These are phyloP conservation scores for Eimeria sp. DNA, from an alignment of 169 alveolate genomes.

Conservation along the genomic window DNA sequence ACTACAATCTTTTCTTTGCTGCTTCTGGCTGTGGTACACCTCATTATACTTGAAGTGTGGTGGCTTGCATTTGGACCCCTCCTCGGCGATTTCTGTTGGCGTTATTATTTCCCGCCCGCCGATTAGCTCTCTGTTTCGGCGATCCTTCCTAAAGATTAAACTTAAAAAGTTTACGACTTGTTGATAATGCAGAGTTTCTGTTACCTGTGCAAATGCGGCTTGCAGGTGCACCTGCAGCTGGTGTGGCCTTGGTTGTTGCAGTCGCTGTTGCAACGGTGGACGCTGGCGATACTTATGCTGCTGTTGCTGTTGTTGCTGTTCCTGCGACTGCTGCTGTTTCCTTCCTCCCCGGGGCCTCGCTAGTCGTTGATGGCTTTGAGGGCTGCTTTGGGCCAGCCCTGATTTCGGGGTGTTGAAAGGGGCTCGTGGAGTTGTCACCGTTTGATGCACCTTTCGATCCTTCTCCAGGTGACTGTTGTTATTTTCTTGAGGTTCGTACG, in stretches of 20 bases:
- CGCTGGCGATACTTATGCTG: not conserved
- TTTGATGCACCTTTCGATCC: not conserved
- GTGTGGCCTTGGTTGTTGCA: slow-evolving; percentile 1
- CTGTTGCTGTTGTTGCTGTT: not conserved
- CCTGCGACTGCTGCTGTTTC: not conserved
- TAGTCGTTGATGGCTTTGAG: not conserved
- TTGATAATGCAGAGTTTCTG: not conserved
- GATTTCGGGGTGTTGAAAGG: not conserved
- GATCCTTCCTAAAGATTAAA: not conserved
- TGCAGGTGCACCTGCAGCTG: not conserved
- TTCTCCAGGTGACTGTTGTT: not conserved
- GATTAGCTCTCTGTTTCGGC: not conserved
- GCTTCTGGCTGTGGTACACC: not conserved
- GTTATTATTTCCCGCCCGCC: not conserved
- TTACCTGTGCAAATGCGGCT: not conserved
- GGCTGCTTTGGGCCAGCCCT: not conserved
- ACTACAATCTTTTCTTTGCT: not conserved
- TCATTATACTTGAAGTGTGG: not conserved
- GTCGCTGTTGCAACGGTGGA: not conserved
- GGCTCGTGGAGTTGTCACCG: not conserved
- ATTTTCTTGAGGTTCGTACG: not conserved
- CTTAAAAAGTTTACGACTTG: not conserved
- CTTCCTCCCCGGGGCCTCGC: not conserved
- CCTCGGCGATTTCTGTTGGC: not conserved
- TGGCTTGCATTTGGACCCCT: not conserved